A percentile compares a stretch with the other conserved stretches of the same genome.
Conservation (phyloP, 148 eudicot species). For the Dysphania ambrosioides region DNA sequence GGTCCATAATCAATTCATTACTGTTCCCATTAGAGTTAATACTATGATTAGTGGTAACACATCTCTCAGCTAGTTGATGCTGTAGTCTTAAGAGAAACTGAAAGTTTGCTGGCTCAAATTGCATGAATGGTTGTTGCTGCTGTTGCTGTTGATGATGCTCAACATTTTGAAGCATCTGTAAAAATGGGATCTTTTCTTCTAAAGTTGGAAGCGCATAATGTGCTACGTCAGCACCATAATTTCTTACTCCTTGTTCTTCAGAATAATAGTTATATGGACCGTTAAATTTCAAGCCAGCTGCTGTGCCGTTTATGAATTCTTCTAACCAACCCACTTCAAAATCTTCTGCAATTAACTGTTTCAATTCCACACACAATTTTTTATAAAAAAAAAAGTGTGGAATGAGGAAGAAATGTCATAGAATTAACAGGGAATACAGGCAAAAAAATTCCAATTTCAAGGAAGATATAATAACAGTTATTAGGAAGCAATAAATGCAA, state of each 20-base stretch:
- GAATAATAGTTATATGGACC: conserved; percentile 20
- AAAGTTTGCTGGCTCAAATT: conserved; percentile 36
- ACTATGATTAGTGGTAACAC: not conserved
- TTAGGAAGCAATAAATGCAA: conserved; percentile 41
- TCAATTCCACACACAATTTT: not conserved
- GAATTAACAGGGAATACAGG: conserved; percentile 14
- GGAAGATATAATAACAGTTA: conserved; percentile 14
- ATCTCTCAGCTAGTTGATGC: conserved; percentile 33
- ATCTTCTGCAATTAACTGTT: conserved; percentile 36
- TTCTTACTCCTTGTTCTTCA: conserved; percentile 13
- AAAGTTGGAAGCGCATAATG: conserved; percentile 18
- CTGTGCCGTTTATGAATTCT: conserved; percentile 24
- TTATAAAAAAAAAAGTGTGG: not conserved
- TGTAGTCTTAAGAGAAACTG: conserved; percentile 38
- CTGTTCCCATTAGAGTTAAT: not conserved
- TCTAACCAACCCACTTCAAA: conserved; percentile 37
- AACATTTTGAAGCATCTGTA: conserved; percentile 41
- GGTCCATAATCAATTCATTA: conserved; percentile 15
- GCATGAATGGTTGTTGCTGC: not conserved
- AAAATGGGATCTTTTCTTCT: conserved; percentile 45
- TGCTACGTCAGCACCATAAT: not conserved
- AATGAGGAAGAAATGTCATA: conserved; percentile 15
- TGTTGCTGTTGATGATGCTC: conserved; percentile 21
- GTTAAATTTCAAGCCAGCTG: conserved; percentile 19
- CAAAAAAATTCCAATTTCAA: conserved; percentile 25